Evolutionary conservation across 805 yeast genomes (phyloP).

Genomic region (Lipomyces oligophaga): DNA sequence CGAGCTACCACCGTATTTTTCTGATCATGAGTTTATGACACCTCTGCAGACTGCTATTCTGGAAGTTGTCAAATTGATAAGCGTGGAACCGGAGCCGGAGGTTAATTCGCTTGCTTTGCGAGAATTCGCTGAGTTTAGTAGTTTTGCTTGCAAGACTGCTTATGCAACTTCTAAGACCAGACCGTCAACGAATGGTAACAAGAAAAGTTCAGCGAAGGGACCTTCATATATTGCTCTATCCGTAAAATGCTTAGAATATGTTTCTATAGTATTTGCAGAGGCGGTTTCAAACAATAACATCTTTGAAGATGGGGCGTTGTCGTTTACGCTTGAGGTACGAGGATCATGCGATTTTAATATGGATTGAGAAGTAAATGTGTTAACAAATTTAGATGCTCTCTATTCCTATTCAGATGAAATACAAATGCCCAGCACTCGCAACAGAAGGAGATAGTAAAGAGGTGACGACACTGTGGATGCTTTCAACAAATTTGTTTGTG

Average conservation of each 20-base stretch:
- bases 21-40: slow-evolving; percentile 57
- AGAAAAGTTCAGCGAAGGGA: slow-evolving; percentile 13
- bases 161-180: slow-evolving; percentile 3
- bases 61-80: slow-evolving; percentile 41
- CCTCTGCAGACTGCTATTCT: slow-evolving; percentile 60
- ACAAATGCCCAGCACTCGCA: slow-evolving; percentile 18
- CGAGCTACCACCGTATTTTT: slow-evolving; percentile 53
- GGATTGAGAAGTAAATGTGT: background rate
- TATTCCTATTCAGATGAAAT: slow-evolving; percentile 25
- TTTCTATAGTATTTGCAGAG: slow-evolving; percentile 7
- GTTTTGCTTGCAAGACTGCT: slow-evolving; percentile 23
- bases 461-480: slow-evolving; percentile 25
- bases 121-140: slow-evolving; percentile 20
- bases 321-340: slow-evolving; percentile 22
- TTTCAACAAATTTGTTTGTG: slow-evolving; percentile 22
- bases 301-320: slow-evolving; percentile 26
- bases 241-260: slow-evolving; percentile 13
- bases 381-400: slow-evolving; percentile 12
- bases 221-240: slow-evolving; percentile 26
- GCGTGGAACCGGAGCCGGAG: slow-evolving; percentile 7
- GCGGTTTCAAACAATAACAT: slow-evolving; percentile 4
- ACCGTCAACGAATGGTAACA: slow-evolving; percentile 10
- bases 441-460: background rate
- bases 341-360: slow-evolving; percentile 1
- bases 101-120: slow-evolving; percentile 16